Evolutionary conservation across 768 basidiomycete species (phyloP).

Genomic region (Thelephora aurantiotincta): DNA sequence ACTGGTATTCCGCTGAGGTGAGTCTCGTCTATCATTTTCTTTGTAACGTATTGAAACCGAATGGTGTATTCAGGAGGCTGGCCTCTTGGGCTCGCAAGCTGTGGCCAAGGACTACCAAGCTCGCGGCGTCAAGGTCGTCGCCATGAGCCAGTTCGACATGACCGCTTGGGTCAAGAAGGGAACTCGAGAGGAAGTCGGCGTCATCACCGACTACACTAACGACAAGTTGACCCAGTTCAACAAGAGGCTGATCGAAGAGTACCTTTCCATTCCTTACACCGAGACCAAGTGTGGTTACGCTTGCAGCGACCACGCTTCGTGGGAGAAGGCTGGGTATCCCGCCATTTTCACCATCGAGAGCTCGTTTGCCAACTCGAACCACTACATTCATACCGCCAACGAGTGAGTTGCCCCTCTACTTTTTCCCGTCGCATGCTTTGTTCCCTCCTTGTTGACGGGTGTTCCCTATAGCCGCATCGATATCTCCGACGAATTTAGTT

Average conservation of each 20-base stretch:
- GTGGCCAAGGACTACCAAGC: slow-evolving; percentile 64
- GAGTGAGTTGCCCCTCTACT: slow-evolving; percentile 52
- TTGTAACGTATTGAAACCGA: not conserved
- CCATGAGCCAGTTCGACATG: slow-evolving; percentile 90
- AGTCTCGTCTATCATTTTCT: no score
- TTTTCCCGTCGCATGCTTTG: slow-evolving; percentile 4
- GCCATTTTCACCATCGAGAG: slow-evolving; percentile 76
- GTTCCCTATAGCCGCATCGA: slow-evolving; percentile 51
- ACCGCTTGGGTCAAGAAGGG: slow-evolving; percentile 83
- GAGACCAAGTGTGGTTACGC: slow-evolving; percentile 90
- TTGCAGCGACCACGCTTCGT: slow-evolving; percentile 88
- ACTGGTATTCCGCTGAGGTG: slow-evolving; percentile 81
- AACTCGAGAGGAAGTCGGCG: slow-evolving; percentile 49
- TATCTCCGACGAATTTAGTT: slow-evolving; percentile 79
- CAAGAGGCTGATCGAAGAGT: slow-evolving; percentile 59
- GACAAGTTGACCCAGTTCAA: slow-evolving; percentile 59
- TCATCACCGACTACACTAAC: slow-evolving; percentile 79
- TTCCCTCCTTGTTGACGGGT: slow-evolving; percentile 4
- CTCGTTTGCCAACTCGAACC: slow-evolving; percentile 63
- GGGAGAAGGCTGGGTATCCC: slow-evolving; percentile 77
- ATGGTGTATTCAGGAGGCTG: slow-evolving; percentile 43
- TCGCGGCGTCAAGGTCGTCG: slow-evolving; percentile 50
- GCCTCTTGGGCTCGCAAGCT: slow-evolving; percentile 82
- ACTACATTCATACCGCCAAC: slow-evolving; percentile 65
- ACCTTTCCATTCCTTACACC: slow-evolving; percentile 75